Percentiles rank a stretch among this genome's conserved stretches.
Conservation (phyloP, 257 asterid genomes). For the Prunella vulgaris region DNA sequence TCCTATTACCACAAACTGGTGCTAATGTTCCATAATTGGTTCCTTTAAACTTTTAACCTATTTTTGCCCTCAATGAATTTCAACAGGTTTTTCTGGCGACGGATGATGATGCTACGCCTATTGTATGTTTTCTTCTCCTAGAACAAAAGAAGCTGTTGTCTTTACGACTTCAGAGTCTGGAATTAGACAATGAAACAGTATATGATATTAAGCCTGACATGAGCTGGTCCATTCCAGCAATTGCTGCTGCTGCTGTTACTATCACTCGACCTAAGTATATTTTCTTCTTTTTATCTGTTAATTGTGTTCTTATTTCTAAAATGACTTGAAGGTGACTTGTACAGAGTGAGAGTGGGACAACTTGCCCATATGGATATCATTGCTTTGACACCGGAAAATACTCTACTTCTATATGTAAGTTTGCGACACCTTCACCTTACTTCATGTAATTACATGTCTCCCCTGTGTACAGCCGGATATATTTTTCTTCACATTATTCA, state of each 20-base stretch:
- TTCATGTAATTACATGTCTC: neutral
- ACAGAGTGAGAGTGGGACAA: constrained; percentile 60
- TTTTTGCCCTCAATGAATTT: constrained; percentile 9
- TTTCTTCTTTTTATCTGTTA: constrained; percentile 12
- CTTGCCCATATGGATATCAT: constrained; percentile 67
- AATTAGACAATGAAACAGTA: constrained; percentile 58
- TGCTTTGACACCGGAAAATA: constrained; percentile 66
- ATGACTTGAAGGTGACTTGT: constrained; percentile 26
- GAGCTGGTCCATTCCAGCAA: constrained; percentile 92
- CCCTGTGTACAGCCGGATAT: constrained; percentile 6
- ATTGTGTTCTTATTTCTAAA: neutral
- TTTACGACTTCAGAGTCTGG: constrained; percentile 67
- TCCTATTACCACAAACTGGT: constrained; percentile 7
- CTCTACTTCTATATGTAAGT: constrained; percentile 82
- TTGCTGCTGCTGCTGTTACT: constrained; percentile 81
- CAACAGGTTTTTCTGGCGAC: constrained; percentile 84
- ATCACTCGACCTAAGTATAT: constrained; percentile 83
- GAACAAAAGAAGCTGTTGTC: constrained; percentile 74
- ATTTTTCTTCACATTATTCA: neutral
- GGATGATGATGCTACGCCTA: constrained; percentile 68
- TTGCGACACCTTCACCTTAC: constrained; percentile 25
- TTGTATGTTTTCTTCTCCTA: constrained; percentile 78
- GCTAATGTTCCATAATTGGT: neutral
- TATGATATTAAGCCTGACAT: constrained; percentile 85
- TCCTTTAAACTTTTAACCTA: constrained; percentile 17